phyloP scores from a whole-genome alignment of 73 alveolate species.

The Paramecium primaurelia region DNA sequence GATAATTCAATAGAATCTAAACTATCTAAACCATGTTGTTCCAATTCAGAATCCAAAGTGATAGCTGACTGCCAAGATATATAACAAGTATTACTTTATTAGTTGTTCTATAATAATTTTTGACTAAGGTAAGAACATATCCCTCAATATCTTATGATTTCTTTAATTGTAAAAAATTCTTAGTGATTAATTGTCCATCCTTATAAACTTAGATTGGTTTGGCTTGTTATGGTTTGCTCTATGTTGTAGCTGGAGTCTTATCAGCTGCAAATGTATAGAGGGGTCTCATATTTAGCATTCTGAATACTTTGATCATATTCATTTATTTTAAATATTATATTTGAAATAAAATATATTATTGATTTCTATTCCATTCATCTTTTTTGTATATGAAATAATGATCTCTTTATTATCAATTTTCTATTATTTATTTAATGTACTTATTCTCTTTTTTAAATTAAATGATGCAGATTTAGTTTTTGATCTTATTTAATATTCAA shows the following conservation, averaged over 20 bases:
- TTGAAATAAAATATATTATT: neutral
- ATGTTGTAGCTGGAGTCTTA: neutral
- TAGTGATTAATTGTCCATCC: constrained; percentile 58
- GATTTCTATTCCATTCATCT: neutral
- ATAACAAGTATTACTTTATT: constrained; percentile 37
- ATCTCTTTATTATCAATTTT: neutral
- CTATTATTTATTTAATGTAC: neutral
- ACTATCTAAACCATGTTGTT: constrained; percentile 80
- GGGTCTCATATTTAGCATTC: neutral
- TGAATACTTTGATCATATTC: constrained; percentile 21
- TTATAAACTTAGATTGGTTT: constrained; percentile 36
- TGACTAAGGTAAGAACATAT: constrained; percentile 68
- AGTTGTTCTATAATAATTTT: constrained; percentile 80
- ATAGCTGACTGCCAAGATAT: constrained; percentile 63
- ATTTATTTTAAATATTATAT: neutral
- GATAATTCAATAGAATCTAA: constrained; percentile 78
- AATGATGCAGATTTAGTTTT: neutral
- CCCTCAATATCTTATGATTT: constrained; percentile 71
- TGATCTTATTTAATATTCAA: neutral
- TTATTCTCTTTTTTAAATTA: neutral
- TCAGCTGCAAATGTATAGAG: neutral
- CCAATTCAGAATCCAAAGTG: constrained; percentile 62
- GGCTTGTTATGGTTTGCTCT: neutral
- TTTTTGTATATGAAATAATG: neutral
- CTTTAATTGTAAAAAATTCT: constrained; percentile 64